A percentile compares a stretch with the other conserved stretches of the same genome.
phyloP scores from a whole-genome alignment of 164 flowering plant species.

The Umbellularia californica region DNA sequence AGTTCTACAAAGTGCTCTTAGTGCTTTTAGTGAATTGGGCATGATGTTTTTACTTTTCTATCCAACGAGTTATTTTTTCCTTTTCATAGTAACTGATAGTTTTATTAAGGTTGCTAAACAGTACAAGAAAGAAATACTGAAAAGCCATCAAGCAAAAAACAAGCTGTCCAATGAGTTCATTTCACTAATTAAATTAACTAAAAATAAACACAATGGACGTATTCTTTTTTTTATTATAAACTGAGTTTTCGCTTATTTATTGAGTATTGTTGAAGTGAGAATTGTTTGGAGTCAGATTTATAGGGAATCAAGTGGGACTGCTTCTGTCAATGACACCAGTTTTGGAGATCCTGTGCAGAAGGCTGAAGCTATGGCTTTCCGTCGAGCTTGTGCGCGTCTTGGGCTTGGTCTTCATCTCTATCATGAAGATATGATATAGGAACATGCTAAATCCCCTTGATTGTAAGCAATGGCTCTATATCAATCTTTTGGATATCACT shows the following conservation, averaged over 20 bases:
- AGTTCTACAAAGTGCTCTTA: no score
- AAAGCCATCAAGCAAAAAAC: no score
- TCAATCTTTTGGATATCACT: no score
- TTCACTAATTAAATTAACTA: background rate
- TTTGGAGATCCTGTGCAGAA: constrained; percentile 91
- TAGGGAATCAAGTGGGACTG: constrained; percentile 90
- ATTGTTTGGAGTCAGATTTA: constrained; percentile 37
- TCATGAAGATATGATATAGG: constrained; percentile 58
- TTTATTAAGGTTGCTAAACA: no score
- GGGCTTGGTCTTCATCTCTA: constrained; percentile 96
- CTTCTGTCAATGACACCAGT: constrained; percentile 47
- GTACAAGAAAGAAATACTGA: no score
- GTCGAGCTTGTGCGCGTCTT: constrained; percentile 95
- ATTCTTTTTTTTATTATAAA: background rate
- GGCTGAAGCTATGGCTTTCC: constrained; percentile 99
- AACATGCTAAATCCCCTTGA: background rate
- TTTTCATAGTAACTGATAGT: no score
- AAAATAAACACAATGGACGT: background rate
- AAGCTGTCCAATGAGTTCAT: no score
- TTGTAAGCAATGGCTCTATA: background rate
- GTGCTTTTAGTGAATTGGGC: no score
- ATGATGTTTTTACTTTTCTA: no score
- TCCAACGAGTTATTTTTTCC: no score
- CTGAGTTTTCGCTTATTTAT: background rate
- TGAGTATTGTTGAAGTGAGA: background rate